Percentiles rank a stretch among this genome's conserved stretches.
These are phyloP conservation scores for Bryopsis sp. DNA, from an alignment of 139 green algal species.

Conservation along the genomic window DNA sequence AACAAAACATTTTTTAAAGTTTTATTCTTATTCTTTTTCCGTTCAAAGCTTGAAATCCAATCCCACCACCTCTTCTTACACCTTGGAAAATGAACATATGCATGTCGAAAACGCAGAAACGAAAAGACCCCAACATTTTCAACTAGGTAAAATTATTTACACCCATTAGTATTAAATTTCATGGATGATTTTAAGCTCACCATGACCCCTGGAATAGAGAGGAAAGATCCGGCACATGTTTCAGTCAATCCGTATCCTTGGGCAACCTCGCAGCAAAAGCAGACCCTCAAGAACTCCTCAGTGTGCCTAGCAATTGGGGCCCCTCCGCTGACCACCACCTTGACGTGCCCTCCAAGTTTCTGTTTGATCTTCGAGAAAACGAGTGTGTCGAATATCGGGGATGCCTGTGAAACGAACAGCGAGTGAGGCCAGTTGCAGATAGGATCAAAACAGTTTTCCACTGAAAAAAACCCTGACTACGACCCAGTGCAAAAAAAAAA, in stretches of 20 bases:
- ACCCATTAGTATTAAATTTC: no score
- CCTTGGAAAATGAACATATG: no score
- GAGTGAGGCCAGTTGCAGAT: no score
- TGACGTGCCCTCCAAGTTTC: conserved; percentile 61
- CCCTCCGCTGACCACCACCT: conserved; percentile 68
- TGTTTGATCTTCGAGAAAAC: conserved; percentile 73
- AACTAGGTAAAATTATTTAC: no score
- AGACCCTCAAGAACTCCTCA: conserved; percentile 75
- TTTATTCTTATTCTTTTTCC: no score
- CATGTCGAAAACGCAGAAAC: no score
- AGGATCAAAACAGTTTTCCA: conserved; percentile 1
- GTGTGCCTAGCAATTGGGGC: conserved; percentile 78
- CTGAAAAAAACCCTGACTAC: background rate
- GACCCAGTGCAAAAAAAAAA: background rate
- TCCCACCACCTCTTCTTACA: no score
- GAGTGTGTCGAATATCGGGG: conserved; percentile 78
- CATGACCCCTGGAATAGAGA: conserved; percentile 42
- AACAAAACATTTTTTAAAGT: no score
- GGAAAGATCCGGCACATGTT: conserved; percentile 70
- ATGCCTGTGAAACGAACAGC: conserved; percentile 22
- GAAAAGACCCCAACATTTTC: no score
- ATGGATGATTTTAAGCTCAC: no score
- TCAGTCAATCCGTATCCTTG: conserved; percentile 90
- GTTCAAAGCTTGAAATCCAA: no score
- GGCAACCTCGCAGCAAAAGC: conserved; percentile 63